Evolutionary conservation across 306 rosid species (phyloP), one percentile per base, ranked within the genome.

Genomic region (Begonia loranthoides): DNA sequence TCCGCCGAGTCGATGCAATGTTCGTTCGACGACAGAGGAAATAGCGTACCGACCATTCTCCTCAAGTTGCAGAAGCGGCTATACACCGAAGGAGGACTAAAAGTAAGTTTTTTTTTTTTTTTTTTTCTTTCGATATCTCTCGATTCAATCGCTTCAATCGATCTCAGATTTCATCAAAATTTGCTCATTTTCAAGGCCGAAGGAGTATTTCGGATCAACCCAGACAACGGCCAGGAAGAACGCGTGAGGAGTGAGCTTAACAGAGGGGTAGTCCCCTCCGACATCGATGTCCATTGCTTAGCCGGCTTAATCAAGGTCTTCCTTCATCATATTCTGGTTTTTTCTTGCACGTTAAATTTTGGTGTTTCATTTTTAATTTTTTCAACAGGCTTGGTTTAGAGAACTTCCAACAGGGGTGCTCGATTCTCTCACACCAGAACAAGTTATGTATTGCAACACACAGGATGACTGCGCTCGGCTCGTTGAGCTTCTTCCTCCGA

Each of bases 1-100:
- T 87, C 94, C 43, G 83, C 96, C 8, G 94, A 87, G 55, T 87
- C 96, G 17, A 87, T 87, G 96, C 96, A 87, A 75, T 93, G 82
- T 60, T 82, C 94, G 10, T 82, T 87, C 65, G 96, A 87, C 70
- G 77, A 86, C 52, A 80, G 94, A 75, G 96, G 96, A 56, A 87
- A 87, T 65, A 79, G 94, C 47, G 89, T 82, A 53, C 96, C 96
- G 24, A 79, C 93, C 28, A 87, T 87, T 60, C 78, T 87, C 60
- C 66, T 87, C 47, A 49, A 75, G 76, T 77, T 87, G 96, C 96
- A 87, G 60, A 79, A 84, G 52, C 87, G 71, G 54, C 65, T 87
- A 54, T 82, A 87, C 54, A 80, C 94, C 17, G 83, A 57, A 67
- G 94, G 94, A 43, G 94, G 96, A 44, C 66, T 82, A 54, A 83